Base-by-base conservation (phyloP, 1,284 basidiomycete genomes). In the Cutaneotrichosporon cavernicola region DNA sequence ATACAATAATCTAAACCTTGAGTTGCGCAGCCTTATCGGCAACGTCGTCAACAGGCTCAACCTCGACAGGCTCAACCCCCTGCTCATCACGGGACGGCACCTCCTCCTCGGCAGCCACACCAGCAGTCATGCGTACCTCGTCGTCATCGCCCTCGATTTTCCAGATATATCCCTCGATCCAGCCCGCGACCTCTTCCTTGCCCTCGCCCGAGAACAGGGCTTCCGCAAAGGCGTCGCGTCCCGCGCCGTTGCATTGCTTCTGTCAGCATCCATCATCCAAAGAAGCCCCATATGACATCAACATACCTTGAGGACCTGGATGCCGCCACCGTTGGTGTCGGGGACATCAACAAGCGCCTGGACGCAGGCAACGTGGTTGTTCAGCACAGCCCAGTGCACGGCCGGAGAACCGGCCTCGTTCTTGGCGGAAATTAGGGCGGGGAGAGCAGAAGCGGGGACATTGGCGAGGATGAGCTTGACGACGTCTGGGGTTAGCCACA, bases 381-480 rank as follows among this genome's bases (percentile, higher is more conserved):
- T 95, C 49, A 92, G 77, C 1, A 90, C 86, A 0, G 92, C 92
- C 92, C 92, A 95, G 76, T 95, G 92, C 11, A 95, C 81, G 6
- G 92, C 84, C 2, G 90, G 93, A 16, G 90, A 92, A 64, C 86
- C 84, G 2, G 89, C 84, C 51, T 80, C 79, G 74, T 94, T 95
- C 85, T 1, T 82, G 81, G 3, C 85, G 80, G 92, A 75, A 2
- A 90, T 77, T 2, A 84, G 50, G 13, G 50, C 26, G 30, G 50
- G 14, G 11, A 52, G 50, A 4, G 50, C 50, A 22, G 50, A 79
- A 1, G 87, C 72, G 1, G 89, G 83, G 30, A 90, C 59, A 62
- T 86, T 76, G 0, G 89, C 84, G 32, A 64, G 43, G 38, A 70
- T 52, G 51, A 34, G 40, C 18, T 64, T 51, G 58, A 67, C 32